Conservation (phyloP, 2,329 filamentous ascomycete genomes). For the Penicillium hordei region DNA sequence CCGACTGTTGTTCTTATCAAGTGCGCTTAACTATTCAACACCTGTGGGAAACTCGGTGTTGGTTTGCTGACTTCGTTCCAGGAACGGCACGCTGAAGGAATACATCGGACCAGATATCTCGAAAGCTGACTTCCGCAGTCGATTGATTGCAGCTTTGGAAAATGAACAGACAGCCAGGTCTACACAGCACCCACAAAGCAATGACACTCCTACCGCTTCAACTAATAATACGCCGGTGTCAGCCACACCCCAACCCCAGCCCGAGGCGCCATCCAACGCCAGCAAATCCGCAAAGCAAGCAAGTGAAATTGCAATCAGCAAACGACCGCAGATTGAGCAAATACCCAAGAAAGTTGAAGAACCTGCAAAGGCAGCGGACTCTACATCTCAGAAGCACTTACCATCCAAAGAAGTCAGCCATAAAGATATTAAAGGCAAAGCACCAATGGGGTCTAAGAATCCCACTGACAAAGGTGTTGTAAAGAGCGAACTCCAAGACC, state of each 20-base stretch:
- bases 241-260: conserved; percentile 18
- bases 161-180: conserved; percentile 13
- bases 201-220: conserved; percentile 2
- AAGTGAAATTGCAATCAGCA: not conserved
- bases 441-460: conserved; percentile 12
- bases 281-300: conserved; percentile 4
- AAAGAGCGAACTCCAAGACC: conserved; percentile 11
- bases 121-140: conserved; percentile 65
- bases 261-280: not conserved
- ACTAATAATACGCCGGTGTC: conserved; percentile 8
- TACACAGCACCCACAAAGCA: conserved; percentile 6
- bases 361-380: conserved; percentile 46
- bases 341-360: conserved; percentile 17
- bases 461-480: conserved; percentile 4
- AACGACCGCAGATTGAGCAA: not conserved
- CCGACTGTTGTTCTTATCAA: conserved; percentile 79
- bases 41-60: not conserved
- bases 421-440: conserved; percentile 48
- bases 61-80: conserved; percentile 32
- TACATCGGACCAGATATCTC: conserved; percentile 66
- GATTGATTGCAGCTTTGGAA: conserved; percentile 50
- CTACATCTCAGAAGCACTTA: conserved; percentile 56
- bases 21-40: conserved; percentile 42
- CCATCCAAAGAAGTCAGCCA: conserved; percentile 65
- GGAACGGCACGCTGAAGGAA: conserved; percentile 73